phyloP scores from a whole-genome alignment of 495 filamentous ascomycete species.

The Daldinia concentrica region DNA sequence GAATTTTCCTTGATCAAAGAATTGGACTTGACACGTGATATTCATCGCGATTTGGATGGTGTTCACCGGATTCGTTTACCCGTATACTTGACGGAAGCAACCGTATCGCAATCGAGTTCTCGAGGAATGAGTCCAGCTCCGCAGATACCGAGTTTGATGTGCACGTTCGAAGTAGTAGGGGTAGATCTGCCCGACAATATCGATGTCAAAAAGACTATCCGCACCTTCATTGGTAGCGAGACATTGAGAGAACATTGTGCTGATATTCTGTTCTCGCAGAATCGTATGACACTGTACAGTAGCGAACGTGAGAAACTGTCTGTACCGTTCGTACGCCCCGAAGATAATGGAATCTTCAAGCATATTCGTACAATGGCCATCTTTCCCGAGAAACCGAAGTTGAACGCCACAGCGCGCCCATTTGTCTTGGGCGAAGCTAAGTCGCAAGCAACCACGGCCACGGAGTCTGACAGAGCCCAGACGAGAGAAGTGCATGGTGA shows the following conservation, averaged over 20 bases:
- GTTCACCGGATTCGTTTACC: constrained; percentile 74
- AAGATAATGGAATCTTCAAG: constrained; percentile 83
- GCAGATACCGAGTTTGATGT: constrained; percentile 80
- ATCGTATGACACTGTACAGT: constrained; percentile 84
- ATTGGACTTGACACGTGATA: constrained; percentile 72
- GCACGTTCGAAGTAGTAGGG: constrained; percentile 77
- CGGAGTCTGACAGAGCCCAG: constrained; percentile 31
- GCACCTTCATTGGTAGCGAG: constrained; percentile 88
- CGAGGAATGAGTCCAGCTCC: constrained; percentile 76
- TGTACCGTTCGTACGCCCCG: constrained; percentile 92
- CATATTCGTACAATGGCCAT: constrained; percentile 70
- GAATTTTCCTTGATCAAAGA: constrained; percentile 76
- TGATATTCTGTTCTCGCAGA: constrained; percentile 91
- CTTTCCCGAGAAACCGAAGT: constrained; percentile 56
- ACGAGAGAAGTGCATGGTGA: constrained; percentile 29
- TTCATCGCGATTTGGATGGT: constrained; percentile 70
- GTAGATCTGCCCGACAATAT: constrained; percentile 53
- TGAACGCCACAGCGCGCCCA: constrained; percentile 61
- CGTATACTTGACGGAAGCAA: constrained; percentile 90
- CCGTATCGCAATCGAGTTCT: constrained; percentile 77
- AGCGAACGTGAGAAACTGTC: constrained; percentile 89
- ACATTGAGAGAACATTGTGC: constrained; percentile 85
- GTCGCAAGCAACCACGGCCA: constrained; percentile 25
- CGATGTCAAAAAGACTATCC: constrained; percentile 67
- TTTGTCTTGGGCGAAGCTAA: constrained; percentile 55